Percentiles rank a stretch among this genome's conserved stretches.
Conservation (phyloP, 208 protist species). For the Sergeia podlipaevii region DNA sequence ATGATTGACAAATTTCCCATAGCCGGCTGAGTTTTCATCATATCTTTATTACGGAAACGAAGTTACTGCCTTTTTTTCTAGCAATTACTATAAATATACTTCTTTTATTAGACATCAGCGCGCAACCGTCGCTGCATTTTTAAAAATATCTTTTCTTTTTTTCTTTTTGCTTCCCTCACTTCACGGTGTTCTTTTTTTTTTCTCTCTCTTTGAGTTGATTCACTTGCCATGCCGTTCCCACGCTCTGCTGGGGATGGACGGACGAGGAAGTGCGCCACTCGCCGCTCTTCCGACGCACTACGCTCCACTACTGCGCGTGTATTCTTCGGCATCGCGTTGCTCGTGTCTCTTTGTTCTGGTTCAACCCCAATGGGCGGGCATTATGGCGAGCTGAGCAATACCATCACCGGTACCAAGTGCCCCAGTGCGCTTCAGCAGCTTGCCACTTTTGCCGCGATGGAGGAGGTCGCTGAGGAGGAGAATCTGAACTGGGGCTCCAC, state of each 20-base stretch:
- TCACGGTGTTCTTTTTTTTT: conserved; percentile 3
- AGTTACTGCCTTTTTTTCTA: no score
- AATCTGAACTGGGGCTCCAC: conserved; percentile 59
- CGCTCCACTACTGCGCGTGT: conserved; percentile 11
- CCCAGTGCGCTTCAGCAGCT: conserved; percentile 62
- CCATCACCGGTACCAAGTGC: conserved; percentile 29
- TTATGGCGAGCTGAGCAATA: conserved; percentile 39
- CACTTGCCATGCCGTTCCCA: neutral
- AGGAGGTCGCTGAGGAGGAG: conserved; percentile 63
- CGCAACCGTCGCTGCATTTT: neutral
- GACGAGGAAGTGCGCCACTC: neutral
- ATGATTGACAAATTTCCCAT: no score
- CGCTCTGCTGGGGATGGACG: neutral
- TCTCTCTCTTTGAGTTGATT: neutral
- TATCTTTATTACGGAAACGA: no score
- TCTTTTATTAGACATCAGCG: neutral
- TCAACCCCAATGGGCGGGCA: conserved; percentile 13
- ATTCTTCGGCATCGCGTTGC: conserved; percentile 28
- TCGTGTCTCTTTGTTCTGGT: conserved; percentile 30
- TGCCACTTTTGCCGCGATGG: conserved; percentile 57
- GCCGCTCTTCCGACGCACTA: neutral
- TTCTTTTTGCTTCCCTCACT: conserved; percentile 6
- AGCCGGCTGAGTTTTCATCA: no score
- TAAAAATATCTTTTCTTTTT: neutral
- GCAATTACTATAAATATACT: neutral